Conservation (phyloP, 805 yeast species). For the Candida anglica region DNA sequence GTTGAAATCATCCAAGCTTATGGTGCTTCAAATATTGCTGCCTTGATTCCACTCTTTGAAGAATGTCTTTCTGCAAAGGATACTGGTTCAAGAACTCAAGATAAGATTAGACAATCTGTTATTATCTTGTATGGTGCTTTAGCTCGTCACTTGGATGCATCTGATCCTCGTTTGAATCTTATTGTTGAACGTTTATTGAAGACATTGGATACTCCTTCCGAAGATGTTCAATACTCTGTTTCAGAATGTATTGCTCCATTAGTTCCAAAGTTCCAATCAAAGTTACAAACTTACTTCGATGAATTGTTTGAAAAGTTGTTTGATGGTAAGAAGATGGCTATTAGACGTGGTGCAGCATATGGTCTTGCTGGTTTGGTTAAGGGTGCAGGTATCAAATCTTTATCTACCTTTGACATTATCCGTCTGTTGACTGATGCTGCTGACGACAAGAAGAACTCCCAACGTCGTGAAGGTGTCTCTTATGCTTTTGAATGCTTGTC, state of each 20-base stretch:
- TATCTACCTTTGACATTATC: slow-evolving; percentile 73
- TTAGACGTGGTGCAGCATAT: slow-evolving; percentile 92
- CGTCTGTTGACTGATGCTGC: slow-evolving; percentile 75
- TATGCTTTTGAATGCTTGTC: slow-evolving; percentile 84
- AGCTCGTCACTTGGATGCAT: slow-evolving; percentile 72
- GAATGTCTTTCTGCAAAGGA: slow-evolving; percentile 50
- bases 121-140: slow-evolving; percentile 87
- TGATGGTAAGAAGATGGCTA: slow-evolving; percentile 41
- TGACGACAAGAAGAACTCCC: slow-evolving; percentile 76
- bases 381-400: slow-evolving; percentile 80
- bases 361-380: slow-evolving; percentile 92
- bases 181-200: slow-evolving; percentile 67
- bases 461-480: slow-evolving; percentile 82
- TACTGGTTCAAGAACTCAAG: slow-evolving; percentile 48
- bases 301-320: slow-evolving; percentile 58
- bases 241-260: slow-evolving; percentile 84
- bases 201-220: slow-evolving; percentile 84
- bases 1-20: slow-evolving; percentile 60
- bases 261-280: slow-evolving; percentile 51
- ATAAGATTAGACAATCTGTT: slow-evolving; percentile 68
- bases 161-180: slow-evolving; percentile 61
- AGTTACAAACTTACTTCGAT: slow-evolving; percentile 54
- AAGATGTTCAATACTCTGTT: slow-evolving; percentile 84
- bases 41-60: slow-evolving; percentile 80
- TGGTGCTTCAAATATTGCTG: slow-evolving; percentile 67